Base-by-base conservation (phyloP, 768 basidiomycete genomes). In the Neoboletus subvelutipes region DNA sequence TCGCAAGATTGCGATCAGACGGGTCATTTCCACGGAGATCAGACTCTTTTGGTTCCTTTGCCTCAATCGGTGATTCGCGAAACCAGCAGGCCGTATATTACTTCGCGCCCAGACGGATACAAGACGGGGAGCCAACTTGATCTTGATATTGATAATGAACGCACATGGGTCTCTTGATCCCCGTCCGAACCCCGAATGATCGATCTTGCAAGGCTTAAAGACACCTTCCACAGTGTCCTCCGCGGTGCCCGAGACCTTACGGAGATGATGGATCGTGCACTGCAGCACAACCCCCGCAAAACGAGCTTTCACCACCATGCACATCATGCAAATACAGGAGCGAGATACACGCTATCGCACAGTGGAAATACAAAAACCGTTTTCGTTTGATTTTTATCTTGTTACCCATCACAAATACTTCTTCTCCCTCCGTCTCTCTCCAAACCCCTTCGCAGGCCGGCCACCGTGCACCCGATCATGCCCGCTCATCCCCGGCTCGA, bases 391-490 rank as follows among this genome's bases (percentile, higher is more conserved):
- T 17, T 24, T 18, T 33, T 11, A 12, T 40, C 17, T 42, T 31
- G 39, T 40, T 28, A 5, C 28, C 20, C n/a, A 17, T 36, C 37
- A 9, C 5, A 28, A 9, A 41, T 55, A 56, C 41, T 66, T 61
- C 37, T 42, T 68, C 11, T 60, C 65, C 24, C 60, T 39, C 26
- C 59, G 62, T 29, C 67, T 54, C 49, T 63, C 69, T 24, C 66
- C 57, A 55, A 71, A 75, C 15, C 73, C 74, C 55, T 56, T 71
- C 13, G 52, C 58, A 29, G 63, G 59, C 29, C 45, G 46, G 34
- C 22, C 57, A 8, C 40, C 34, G 11, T 40, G 41, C 15, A 11
- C 28, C 26, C 49, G 53, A 3, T 62, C 55, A 34, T 56, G 56
- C 5, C 45, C 31, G 26, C 31, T 12, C 33, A 28, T 10, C 24